phyloP scores from a whole-genome alignment of 2,329 filamentous ascomycete genomes.

The Botrytis pseudocinerea region DNA sequence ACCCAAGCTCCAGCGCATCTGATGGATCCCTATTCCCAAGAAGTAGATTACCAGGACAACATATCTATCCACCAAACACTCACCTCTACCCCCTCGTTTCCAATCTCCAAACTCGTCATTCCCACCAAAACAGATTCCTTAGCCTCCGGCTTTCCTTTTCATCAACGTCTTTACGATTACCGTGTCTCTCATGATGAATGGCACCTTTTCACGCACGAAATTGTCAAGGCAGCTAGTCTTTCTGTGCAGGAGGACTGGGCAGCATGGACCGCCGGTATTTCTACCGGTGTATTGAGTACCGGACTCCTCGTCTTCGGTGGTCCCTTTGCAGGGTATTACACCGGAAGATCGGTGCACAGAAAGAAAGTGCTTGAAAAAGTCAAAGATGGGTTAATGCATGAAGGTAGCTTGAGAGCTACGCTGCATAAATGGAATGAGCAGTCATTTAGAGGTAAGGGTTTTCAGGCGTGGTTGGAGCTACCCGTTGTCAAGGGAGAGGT shows the following conservation, averaged over 20 bases:
- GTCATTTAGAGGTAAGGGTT: conserved; percentile 27
- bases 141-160: conserved; percentile 36
- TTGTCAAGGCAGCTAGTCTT: conserved; percentile 32
- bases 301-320: conserved; percentile 30
- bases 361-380: conserved; percentile 33
- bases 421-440: conserved; percentile 33
- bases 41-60: neutral
- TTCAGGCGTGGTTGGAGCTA: conserved; percentile 36
- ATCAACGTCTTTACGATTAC: conserved; percentile 28
- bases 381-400: conserved; percentile 29
- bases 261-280: conserved; percentile 34
- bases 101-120: conserved; percentile 26
- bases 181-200: conserved; percentile 34
- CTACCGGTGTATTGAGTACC: conserved; percentile 30
- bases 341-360: conserved; percentile 31
- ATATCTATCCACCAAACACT: neutral
- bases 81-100: neutral
- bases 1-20: neutral
- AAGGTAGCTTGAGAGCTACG: conserved; percentile 30
- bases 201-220: conserved; percentile 33
- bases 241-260: conserved; percentile 30
- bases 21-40: conserved; percentile 1
- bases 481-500: conserved; percentile 28
- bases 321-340: conserved; percentile 32
- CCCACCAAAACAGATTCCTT: conserved; percentile 32